Base-by-base conservation (phyloP, 345 rosid species). In the Microcos paniculata region DNA sequence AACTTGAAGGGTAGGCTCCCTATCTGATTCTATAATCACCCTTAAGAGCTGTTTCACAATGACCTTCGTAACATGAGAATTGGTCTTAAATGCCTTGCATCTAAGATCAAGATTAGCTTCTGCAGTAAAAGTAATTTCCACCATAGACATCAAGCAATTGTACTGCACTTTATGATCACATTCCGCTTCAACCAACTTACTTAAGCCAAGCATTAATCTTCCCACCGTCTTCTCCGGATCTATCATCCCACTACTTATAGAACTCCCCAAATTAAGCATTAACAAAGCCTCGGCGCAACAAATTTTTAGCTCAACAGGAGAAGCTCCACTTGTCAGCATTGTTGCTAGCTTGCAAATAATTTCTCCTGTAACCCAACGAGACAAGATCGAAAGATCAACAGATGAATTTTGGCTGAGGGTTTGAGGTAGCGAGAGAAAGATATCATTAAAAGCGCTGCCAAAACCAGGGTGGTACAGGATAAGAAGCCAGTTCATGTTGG, bases 1-100 rank as follows among this genome's bases (percentile, higher is more conserved):
- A 71, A 86, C 80, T 67, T 81, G 85, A 73, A 91, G 19, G 2
- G 59, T n/a, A 2, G 45, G 26, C 3, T 19, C 30, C 18, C n/a
- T n/a, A n/a, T 89, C 91, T 15, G 76, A 51, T 19, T 87, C 87
- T 58, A 81, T 82, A 51, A 88, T 83, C 71, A 94, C 75, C 79
- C 88, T 82, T 70, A 90, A 46, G 33, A 94, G 87, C 82, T 91
- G 94, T 46, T 91, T 92, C 11, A 90, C 88, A 11, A 86, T 92
- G 13, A 92, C 94, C 77, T 90, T 91, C 1, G 94, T 92, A 70
- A 91, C 96, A 0, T 90, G 89, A 0, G 96, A 91, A 79, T 87
- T 91, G 1, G 90, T 85, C 86, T 82, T 92, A 73, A 94, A 91
- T 28, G 90, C 89, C 0, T 91, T 84, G 65, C 89, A 87, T 81